These are phyloP conservation scores for Pseudogymnoascus pannorum DNA, from an alignment of 2,329 filamentous ascomycete genomes.

Conservation along the genomic window DNA sequence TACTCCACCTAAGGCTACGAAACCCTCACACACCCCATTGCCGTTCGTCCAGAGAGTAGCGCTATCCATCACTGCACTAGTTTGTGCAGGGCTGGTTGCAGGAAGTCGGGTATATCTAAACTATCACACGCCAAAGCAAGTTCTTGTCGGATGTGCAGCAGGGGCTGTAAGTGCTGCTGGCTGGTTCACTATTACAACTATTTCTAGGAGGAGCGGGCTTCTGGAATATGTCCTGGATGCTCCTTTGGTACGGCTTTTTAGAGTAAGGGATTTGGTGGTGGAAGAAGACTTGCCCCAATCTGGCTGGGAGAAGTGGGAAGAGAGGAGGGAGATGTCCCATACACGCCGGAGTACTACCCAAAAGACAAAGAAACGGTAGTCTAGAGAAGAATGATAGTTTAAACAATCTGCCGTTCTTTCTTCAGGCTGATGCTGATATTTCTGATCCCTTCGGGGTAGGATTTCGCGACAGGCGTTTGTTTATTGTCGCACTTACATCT, in stretches of 20 bases:
- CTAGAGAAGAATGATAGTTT: neutral
- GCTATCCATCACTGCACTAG: conserved; percentile 50
- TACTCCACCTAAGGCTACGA: conserved; percentile 41
- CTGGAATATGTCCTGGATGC: conserved; percentile 66
- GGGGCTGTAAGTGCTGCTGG: conserved; percentile 62
- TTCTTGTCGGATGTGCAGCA: conserved; percentile 68
- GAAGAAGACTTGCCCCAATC: conserved; percentile 85
- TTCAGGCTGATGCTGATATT: no score
- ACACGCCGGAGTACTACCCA: neutral
- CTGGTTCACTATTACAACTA: conserved; percentile 72
- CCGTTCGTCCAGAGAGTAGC: conserved; percentile 49
- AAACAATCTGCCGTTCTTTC: no score
- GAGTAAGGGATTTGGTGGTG: conserved; percentile 76
- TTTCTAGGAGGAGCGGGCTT: conserved; percentile 59
- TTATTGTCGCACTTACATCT: no score
- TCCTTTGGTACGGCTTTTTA: conserved; percentile 54
- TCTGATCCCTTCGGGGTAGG: no score
- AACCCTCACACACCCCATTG: conserved; percentile 43
- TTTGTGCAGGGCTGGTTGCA: conserved; percentile 62
- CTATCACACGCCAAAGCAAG: conserved; percentile 86
- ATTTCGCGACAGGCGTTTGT: no score
- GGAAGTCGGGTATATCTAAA: conserved; percentile 82
- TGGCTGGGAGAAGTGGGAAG: conserved; percentile 89
- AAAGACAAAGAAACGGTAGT: conserved; percentile 1
- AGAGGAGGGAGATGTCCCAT: conserved; percentile 20